Evolutionary conservation across 176 grass and related monocot species (phyloP), one percentile per base, ranked within the genome.

Genomic region (Aegilops tauschii): DNA sequence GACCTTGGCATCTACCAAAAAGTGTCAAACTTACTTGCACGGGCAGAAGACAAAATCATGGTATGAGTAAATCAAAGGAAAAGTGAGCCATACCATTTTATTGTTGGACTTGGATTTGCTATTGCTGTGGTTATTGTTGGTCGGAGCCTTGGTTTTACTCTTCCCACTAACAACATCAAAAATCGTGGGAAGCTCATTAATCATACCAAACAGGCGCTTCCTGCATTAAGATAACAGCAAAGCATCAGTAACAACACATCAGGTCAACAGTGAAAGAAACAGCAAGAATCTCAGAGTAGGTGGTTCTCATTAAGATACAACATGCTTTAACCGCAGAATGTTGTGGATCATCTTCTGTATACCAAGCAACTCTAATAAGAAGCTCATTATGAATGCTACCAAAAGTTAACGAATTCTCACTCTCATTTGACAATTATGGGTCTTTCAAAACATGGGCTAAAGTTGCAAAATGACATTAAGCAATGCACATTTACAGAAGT

Each of bases 121-220:
- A 82, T 80, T 90, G 87, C 76, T 99, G 65, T 94, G 84, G 73
- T 96, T 91, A 47, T 62, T 92, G 17, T 69, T 86, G 74, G 42
- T 87, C 17, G 71, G 35, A 44, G 89, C 69, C 88, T 89, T 94
- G 10, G 77, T 76, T 87, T 94, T 94, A 84, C 65, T 92, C 88
- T 93, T 99, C 75, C 92, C 92, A 78, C 72, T 99, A 70, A 96
- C 85, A 73, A 94, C 85, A 78, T 99, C 97, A 83, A 91, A 94
- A 68, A 89, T 87, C 4, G 94, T 88, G 47, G 94, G 97, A 68
- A 94, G 90, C 23, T 99, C 97, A 68, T 94, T 96, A 34, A 99
- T 99, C 92, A 99, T 82, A 77, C 90, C 84, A 80, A 94, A 99
- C 49, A 99, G 87, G 68, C 97, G 94, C 80, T 94, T 99, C 90